Base-by-base conservation (phyloP, 2,329 filamentous ascomycete species). In the Colletotrichum sublineola region DNA sequence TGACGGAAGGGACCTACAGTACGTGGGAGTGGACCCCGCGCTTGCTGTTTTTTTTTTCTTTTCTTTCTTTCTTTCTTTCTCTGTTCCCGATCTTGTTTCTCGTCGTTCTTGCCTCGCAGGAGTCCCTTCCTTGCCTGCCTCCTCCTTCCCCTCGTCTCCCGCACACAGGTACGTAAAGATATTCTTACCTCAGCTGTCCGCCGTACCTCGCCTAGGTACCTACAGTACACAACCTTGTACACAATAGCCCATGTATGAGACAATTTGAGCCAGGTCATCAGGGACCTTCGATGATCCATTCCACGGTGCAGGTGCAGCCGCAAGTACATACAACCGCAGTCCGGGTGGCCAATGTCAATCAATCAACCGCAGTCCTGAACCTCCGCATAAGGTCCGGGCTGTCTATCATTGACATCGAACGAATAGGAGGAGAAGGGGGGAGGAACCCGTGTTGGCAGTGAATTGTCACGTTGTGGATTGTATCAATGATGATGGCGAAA, bases 301-400 rank as follows among this genome's bases (percentile, higher is more conserved):
- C 20, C 40, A 46, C 46, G 36, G 20, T 56, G 63, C 60, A 71
- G 63, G 31, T 48, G 56, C 46, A 71, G 56, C 68, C 68, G 68
- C 68, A 71, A 9, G 4, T 44, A 44, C 42, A 38, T 38, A 20
- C 15, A 20, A 15, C 53, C 58, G 20, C 46, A 56, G 48, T 24
- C 18, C 20, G 7, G 18, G 29, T 20, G 52, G 48, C 24, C 46
- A 33, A 48, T 12, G 42, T 31, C 42, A 63, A 53, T 42, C 60
- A 58, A 40, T 48, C 55, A 53, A 36, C 48, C 55, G 60, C 42
- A 40, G 33, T 36, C 66, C 65, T 48, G 36, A 38, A 42, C 48
- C 65, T 68, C 65, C 57, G 50, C 66, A 44, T 57, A n/a, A 48
- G 36, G 56, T 46, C 48, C 29, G 42, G 44, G 40, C 31, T 48